phyloP scores from a whole-genome alignment of 1,284 basidiomycete genomes.

The Neolentinus lepideus region DNA sequence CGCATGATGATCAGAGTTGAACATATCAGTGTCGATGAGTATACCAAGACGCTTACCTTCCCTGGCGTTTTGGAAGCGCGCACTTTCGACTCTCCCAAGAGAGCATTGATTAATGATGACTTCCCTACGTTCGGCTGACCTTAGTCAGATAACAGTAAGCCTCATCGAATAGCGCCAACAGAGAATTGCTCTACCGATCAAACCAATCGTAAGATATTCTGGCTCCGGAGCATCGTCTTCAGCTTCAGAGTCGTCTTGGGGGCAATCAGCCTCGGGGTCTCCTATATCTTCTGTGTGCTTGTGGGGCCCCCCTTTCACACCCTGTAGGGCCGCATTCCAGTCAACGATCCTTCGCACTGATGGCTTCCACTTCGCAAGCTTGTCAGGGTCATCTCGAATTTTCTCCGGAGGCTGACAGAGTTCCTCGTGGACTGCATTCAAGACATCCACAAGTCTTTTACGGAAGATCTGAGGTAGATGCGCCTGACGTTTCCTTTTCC shows the following conservation, averaged over 20 bases:
- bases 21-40: conserved; percentile 2
- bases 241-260: conserved; percentile 17
- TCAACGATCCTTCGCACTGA: conserved; percentile 56
- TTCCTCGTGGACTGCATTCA: conserved; percentile 62
- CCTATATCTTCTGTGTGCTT: background rate
- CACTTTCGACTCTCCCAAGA: conserved; percentile 80
- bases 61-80: conserved; percentile 87
- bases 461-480: conserved; percentile 57
- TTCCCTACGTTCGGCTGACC: conserved; percentile 95
- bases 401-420: conserved; percentile 64
- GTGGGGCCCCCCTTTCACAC: conserved; percentile 30
- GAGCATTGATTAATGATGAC: conserved; percentile 83
- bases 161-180: too few relatives aligned
- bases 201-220: conserved; percentile 71
- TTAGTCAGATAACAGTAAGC: too few relatives aligned
- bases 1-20: background rate
- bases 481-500: conserved; percentile 41
- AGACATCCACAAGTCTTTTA: conserved; percentile 55
- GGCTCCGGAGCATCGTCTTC: conserved; percentile 30
- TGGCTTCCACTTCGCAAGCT: conserved; percentile 61
- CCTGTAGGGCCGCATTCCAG: conserved; percentile 56
- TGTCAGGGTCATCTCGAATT: conserved; percentile 43
- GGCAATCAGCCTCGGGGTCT: background rate
- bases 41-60: conserved; percentile 44
- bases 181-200: conserved; percentile 55